Base-by-base conservation (phyloP, 306 rosid genomes). In the Cicer yamashitae region DNA sequence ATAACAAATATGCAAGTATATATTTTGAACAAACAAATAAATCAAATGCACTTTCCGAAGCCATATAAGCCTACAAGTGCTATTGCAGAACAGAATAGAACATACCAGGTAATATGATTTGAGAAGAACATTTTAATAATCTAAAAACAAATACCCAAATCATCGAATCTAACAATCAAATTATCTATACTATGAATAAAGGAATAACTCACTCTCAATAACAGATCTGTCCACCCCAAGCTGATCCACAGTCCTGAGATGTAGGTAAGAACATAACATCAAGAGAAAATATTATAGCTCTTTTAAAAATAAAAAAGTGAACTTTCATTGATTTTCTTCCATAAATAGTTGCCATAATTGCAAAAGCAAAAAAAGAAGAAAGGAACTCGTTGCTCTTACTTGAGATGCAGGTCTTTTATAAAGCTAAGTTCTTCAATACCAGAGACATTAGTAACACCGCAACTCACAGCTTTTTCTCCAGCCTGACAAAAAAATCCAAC, bases 391-490 rank as follows among this genome's bases (percentile, higher is more conserved):
- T 48, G 67, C 18, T 40, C 89, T 88, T 65, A 79, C 98, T 92
- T 90, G 68, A 58, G 79, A 83, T 91, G 97, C 81, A 91, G 82
- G 41, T 85, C 91, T 90, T 85, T 90, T 11, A 88, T 79, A 76
- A 89, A 87, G 79, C 82, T 81, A 73, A 94, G 85, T 82, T 94
- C 98, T 22, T 87, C 97, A 80, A 94, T 79, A 75, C 12, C 51
- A 9, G 90, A 86, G 6, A 76, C 94, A 54, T 94, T 91, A 56
- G 80, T 67, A 67, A 90, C 92, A 41, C 98, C 98, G 9, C 98
- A 94, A 67, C 93, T 87, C 59, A 91, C 93, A 48, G 98, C 97
- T 81, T 90, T 94, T 70, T 91, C 98, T 78, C 97, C 98, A 50
- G 97, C 98, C 98, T 94, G 65, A 40, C 52, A 80, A 63, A 37